Percentiles rank a stretch among this genome's conserved stretches.
Conservation (phyloP, 202 grass and related monocot species). For the Carex sylvatica region DNA sequence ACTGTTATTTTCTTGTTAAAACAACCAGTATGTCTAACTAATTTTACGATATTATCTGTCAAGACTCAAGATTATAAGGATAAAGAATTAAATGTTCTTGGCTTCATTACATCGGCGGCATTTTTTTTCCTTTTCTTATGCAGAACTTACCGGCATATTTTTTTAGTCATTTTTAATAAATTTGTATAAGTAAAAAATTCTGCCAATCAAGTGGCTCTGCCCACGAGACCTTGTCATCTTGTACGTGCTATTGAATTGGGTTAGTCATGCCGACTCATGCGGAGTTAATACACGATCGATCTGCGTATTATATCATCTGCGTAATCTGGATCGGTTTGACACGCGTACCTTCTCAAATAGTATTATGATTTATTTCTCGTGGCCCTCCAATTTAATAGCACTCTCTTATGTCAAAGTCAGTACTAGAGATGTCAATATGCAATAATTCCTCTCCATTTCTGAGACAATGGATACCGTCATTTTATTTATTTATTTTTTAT, state of each 20-base stretch:
- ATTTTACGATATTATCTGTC: too few relatives aligned
- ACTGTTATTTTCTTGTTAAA: too few relatives aligned
- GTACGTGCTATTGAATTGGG: neutral
- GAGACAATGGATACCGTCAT: neutral
- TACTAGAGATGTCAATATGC: neutral
- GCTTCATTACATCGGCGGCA: too few relatives aligned
- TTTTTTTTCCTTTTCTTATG: too few relatives aligned
- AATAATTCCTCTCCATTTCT: neutral
- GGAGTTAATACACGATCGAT: too few relatives aligned
- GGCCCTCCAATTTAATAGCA: neutral
- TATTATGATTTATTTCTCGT: neutral
- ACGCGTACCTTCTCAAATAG: neutral
- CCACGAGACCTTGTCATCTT: neutral
- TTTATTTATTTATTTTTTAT: neutral
- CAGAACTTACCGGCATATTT: too few relatives aligned
- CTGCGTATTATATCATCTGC: too few relatives aligned
- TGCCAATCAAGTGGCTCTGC: neutral
- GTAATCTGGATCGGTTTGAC: neutral
- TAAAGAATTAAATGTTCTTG: too few relatives aligned
- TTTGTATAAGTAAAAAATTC: too few relatives aligned
- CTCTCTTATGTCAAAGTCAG: neutral
- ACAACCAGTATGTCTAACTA: too few relatives aligned
- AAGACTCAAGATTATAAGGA: too few relatives aligned
- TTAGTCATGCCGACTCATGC: neutral
- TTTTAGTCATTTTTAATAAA: too few relatives aligned